Evolutionary conservation across 345 rosid species (phyloP).

Genomic region (Eucalyptus leucophloia): DNA sequence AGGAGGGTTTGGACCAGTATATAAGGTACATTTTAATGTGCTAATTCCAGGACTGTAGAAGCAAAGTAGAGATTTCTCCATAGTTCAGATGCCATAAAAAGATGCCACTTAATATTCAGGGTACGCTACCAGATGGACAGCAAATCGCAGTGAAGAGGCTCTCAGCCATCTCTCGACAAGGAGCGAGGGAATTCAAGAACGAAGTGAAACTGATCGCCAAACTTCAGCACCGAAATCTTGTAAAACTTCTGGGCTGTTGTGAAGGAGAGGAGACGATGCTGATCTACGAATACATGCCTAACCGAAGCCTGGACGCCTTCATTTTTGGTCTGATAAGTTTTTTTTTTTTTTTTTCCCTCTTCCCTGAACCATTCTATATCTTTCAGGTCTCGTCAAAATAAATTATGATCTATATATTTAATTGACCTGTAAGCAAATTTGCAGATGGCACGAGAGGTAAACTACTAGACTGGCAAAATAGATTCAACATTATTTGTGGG

Average conservation of each 20-base stretch:
- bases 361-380: not conserved
- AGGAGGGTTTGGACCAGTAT: slow-evolving; percentile 34
- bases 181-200: slow-evolving; percentile 27
- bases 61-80: not conserved
- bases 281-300: slow-evolving; percentile 13
- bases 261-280: slow-evolving; percentile 11
- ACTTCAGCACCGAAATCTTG: slow-evolving; percentile 43
- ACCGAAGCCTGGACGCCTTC: slow-evolving; percentile 14
- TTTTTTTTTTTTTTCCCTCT: too few species aligned
- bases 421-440: not conserved
- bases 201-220: slow-evolving; percentile 28
- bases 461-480: slow-evolving; percentile 16
- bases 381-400: not conserved
- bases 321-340: slow-evolving; percentile 9
- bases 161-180: slow-evolving; percentile 27
- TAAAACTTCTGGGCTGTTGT: slow-evolving; percentile 20
- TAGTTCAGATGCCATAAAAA: not conserved
- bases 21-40: not conserved
- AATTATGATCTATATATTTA: not conserved
- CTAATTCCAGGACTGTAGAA: not conserved
- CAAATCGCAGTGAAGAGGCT: slow-evolving; percentile 47
- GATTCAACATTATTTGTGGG: slow-evolving; percentile 15
- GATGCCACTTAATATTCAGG: slow-evolving; percentile 2
- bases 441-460: slow-evolving; percentile 8
- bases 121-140: slow-evolving; percentile 17